Evolutionary conservation across 441 rosid genomes (phyloP), one percentile per base, ranked within the genome.

Genomic region (Gossypium aridum): DNA sequence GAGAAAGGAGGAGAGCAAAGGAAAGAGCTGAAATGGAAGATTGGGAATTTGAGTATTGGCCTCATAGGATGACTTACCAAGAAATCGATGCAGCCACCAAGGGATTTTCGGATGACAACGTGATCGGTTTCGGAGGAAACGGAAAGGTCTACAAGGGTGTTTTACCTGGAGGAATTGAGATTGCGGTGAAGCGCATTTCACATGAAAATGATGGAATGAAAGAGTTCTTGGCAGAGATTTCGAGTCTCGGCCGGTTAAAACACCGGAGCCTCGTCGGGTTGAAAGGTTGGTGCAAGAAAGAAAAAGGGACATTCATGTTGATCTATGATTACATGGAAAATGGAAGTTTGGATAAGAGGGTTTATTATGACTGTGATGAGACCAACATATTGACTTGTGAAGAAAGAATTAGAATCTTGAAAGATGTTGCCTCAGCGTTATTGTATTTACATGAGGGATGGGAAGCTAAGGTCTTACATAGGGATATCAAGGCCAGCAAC

Each of bases 21-120:
- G 85, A 81, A 70, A 86, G 84, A 81, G 90, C 85, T 0, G 87
- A 81, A 62, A 85, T 92, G 85, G 98, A 92, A 78, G 96, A 87
- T 1, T 94, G 96, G 96, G 98, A 94, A 76, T 81, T 87, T 80
- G 96, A 94, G 80, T 94, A 92, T 73, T 92, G 98, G 97, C 96
- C 97, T 0, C 93, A 94, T 28, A 26, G 89, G 74, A 83, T 90
- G 8, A 39, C 82, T 0, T 87, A 85, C 51, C 87, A 86, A 60
- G 88, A 91, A 78, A 88, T 91, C 3, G 86, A 85, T 28, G 79
- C 86, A 0, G 92, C 91, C 1, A 87, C 95, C 19, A 82, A 81
- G 1, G 85, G 89, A 2, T 90, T 94, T 10, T 66, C 77, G 0
- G 97, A 89, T 53, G 85, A 88, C 77, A 88, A 86, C 55, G 85